These are phyloP conservation scores for Ogataea kodamae DNA, from an alignment of 805 yeast species.

Conservation along the genomic window DNA sequence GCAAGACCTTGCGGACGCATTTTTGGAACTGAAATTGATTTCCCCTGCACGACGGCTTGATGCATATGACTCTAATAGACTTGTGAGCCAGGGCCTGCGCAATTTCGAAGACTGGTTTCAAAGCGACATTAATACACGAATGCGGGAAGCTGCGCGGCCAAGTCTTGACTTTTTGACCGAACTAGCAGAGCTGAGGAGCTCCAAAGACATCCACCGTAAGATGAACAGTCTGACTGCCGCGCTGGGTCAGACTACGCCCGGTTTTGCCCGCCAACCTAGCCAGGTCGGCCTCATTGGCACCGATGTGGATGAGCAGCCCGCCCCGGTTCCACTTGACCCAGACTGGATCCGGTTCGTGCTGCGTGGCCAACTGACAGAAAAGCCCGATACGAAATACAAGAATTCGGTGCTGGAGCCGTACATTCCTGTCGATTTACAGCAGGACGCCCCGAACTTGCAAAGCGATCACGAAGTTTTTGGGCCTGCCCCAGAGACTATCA, in stretches of 20 bases:
- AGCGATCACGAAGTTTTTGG: conserved; percentile 33
- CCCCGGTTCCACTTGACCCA: conserved; percentile 22
- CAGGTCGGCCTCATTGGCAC: conserved; percentile 9
- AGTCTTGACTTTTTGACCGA: conserved; percentile 24
- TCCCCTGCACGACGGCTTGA: conserved; percentile 56
- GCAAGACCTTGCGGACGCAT: conserved; percentile 70
- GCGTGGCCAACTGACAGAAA: conserved; percentile 27
- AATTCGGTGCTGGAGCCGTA: conserved; percentile 28
- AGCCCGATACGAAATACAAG: conserved; percentile 25
- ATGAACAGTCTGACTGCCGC: conserved; percentile 34
- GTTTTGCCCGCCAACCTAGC: conserved; percentile 16
- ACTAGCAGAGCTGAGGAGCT: conserved; percentile 19
- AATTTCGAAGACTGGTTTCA: conserved; percentile 57
- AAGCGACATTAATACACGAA: conserved; percentile 41
- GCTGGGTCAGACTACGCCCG: conserved; percentile 27
- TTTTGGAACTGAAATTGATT: conserved; percentile 59
- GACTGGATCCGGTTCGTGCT: conserved; percentile 34
- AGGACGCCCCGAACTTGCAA: conserved; percentile 19
- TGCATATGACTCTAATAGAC: conserved; percentile 46
- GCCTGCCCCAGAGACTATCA: conserved; percentile 33
- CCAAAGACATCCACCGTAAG: conserved; percentile 27
- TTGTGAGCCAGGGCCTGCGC: conserved; percentile 45
- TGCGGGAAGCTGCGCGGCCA: conserved; percentile 38
- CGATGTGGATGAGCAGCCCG: conserved; percentile 3
- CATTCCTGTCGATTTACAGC: conserved; percentile 27